Conservation (phyloP, 2,329 filamentous ascomycete genomes). For the Hypomyces perniciosus region DNA sequence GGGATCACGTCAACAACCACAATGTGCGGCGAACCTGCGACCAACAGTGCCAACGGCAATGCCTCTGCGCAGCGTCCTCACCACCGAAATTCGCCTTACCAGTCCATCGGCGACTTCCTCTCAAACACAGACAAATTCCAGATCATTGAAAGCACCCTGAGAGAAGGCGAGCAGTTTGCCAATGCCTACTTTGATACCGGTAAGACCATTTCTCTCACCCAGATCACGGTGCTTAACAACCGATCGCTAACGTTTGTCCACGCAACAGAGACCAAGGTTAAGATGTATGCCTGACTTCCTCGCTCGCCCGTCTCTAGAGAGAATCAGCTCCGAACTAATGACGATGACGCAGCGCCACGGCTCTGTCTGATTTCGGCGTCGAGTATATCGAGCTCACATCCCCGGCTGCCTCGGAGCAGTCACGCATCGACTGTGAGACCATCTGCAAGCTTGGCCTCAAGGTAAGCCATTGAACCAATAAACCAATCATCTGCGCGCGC, state of each 20-base stretch:
- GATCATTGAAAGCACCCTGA: constrained; percentile 21
- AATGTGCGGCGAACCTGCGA: too few relatives aligned
- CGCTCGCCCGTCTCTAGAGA: neutral
- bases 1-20: too few relatives aligned
- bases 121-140: constrained; percentile 18
- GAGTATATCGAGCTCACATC: constrained; percentile 64
- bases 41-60: too few relatives aligned
- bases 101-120: constrained; percentile 37
- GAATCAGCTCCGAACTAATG: neutral
- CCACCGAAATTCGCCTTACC: neutral
- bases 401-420: constrained; percentile 81
- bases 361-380: constrained; percentile 49
- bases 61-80: too few relatives aligned
- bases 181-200: constrained; percentile 71
- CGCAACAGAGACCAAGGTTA: constrained; percentile 20
- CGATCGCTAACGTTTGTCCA: neutral
- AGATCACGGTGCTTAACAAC: neutral
- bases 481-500: neutral
- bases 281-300: constrained; percentile 13
- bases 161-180: constrained; percentile 21
- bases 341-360: constrained; percentile 12
- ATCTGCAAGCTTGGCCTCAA: constrained; percentile 94
- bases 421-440: constrained; percentile 75
- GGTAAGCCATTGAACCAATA: constrained; percentile 38
- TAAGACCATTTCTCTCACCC: neutral